Evolutionary conservation across 306 rosid genomes (phyloP).

Genomic region (Parietaria judaica): DNA sequence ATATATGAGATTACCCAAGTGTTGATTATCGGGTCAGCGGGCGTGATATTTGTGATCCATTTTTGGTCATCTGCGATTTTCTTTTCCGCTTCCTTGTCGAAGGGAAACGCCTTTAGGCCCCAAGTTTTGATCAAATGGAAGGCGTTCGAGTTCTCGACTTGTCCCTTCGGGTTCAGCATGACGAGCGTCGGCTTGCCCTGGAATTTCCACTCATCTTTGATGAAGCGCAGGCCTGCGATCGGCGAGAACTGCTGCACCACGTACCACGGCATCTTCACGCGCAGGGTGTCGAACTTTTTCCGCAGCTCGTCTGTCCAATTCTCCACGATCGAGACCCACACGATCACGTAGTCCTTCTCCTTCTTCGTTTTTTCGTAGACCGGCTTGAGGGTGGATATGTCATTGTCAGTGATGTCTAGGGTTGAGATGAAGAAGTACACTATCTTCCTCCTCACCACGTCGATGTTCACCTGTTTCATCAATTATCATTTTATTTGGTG

Average conservation of each 20-base stretch:
- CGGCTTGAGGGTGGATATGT: slow-evolving; percentile 23
- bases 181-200: slow-evolving; percentile 33
- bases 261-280: slow-evolving; percentile 48
- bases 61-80: not conserved
- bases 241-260: slow-evolving; percentile 21
- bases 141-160: slow-evolving; percentile 35
- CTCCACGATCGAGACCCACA: slow-evolving; percentile 61
- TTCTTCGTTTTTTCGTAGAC: slow-evolving; percentile 30
- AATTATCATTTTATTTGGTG: not conserved
- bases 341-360: slow-evolving; percentile 27
- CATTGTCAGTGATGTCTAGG: slow-evolving; percentile 42
- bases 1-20: slow-evolving; percentile 21
- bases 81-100: not conserved
- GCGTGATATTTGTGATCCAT: slow-evolving; percentile 20
- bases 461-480: slow-evolving; percentile 26
- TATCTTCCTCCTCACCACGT: slow-evolving; percentile 31
- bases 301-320: slow-evolving; percentile 28
- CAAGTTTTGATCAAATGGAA: slow-evolving; percentile 40
- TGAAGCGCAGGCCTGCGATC: slow-evolving; percentile 31
- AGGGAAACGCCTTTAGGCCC: slow-evolving; percentile 43
- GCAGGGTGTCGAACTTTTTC: slow-evolving; percentile 43
- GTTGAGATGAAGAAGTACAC: slow-evolving; percentile 40
- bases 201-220: slow-evolving; percentile 50
- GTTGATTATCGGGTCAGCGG: slow-evolving; percentile 6
- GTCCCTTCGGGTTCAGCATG: slow-evolving; percentile 30